These are phyloP conservation scores for Diplosphaera chodatii DNA, from an alignment of 139 green algal species.

Conservation along the genomic window DNA sequence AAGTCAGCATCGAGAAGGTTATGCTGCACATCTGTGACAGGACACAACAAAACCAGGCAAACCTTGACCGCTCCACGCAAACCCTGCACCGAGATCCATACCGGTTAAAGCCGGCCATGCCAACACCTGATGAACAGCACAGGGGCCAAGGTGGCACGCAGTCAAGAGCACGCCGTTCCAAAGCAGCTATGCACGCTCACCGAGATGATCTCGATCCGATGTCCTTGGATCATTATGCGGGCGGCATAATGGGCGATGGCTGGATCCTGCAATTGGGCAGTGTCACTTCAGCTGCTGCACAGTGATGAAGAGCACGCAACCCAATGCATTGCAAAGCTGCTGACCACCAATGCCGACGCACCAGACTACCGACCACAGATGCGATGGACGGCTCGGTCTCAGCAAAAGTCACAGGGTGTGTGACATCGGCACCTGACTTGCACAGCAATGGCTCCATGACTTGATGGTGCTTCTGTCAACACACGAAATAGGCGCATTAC, in stretches of 20 bases:
- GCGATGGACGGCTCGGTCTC: slow-evolving; percentile 42
- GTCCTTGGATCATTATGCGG: slow-evolving; percentile 31
- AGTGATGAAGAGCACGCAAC: no score
- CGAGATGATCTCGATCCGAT: slow-evolving; percentile 39
- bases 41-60: no score
- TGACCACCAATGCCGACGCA: no score
- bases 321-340: no score
- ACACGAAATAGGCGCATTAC: not conserved
- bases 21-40: no score
- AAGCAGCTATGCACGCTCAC: not conserved
- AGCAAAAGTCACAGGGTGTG: slow-evolving; percentile 37
- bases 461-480: not conserved
- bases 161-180: no score
- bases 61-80: slow-evolving; percentile 47
- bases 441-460: no score
- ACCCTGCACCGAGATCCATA: slow-evolving; percentile 33
- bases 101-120: no score
- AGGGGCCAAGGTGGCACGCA: not conserved
- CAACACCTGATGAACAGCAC: no score
- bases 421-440: slow-evolving; percentile 53
- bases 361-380: slow-evolving; percentile 50
- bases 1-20: no score
- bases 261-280: slow-evolving; percentile 22
- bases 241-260: slow-evolving; percentile 30
- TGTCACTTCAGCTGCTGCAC: no score